A percentile compares a stretch with the other conserved stretches of the same genome.
These are phyloP conservation scores for Geranium brycei DNA, from an alignment of 345 rosid species.

Conservation along the genomic window DNA sequence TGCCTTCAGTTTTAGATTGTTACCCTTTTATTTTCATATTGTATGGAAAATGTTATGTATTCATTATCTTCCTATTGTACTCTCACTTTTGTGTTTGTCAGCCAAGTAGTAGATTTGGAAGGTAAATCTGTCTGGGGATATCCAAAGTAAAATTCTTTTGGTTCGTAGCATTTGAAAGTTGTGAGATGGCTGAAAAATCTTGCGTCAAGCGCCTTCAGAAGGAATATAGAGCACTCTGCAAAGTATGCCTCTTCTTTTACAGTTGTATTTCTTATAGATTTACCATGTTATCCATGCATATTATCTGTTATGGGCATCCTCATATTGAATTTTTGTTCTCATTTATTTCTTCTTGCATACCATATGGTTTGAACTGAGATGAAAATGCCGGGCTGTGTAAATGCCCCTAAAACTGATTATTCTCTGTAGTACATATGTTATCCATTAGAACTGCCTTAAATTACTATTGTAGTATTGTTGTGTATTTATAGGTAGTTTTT, in stretches of 20 bases:
- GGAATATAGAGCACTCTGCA: conserved; percentile 93
- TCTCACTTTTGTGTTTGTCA: background rate
- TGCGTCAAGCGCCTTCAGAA: conserved; percentile 91
- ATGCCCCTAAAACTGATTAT: background rate
- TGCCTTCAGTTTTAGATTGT: background rate
- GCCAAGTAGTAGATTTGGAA: background rate
- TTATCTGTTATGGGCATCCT: background rate
- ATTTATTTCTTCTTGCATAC: background rate
- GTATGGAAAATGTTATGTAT: background rate
- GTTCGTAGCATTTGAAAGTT: conserved; percentile 6
- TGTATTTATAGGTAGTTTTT: too few species aligned
- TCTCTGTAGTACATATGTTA: too few species aligned
- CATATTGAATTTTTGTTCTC: background rate
- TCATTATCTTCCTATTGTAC: background rate
- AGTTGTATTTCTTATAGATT: background rate
- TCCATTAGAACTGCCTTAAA: background rate
- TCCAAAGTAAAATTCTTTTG: background rate
- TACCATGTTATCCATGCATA: background rate
- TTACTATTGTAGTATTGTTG: too few species aligned
- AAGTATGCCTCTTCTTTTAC: conserved; percentile 28
- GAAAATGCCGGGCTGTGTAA: background rate
- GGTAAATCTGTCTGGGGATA: background rate
- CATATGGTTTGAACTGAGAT: background rate
- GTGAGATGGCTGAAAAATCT: conserved; percentile 74
- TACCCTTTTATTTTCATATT: too few species aligned